Evolutionary conservation across 1,284 basidiomycete species (phyloP), one percentile per base, ranked within the genome.

Genomic region (Athelia sp.): DNA sequence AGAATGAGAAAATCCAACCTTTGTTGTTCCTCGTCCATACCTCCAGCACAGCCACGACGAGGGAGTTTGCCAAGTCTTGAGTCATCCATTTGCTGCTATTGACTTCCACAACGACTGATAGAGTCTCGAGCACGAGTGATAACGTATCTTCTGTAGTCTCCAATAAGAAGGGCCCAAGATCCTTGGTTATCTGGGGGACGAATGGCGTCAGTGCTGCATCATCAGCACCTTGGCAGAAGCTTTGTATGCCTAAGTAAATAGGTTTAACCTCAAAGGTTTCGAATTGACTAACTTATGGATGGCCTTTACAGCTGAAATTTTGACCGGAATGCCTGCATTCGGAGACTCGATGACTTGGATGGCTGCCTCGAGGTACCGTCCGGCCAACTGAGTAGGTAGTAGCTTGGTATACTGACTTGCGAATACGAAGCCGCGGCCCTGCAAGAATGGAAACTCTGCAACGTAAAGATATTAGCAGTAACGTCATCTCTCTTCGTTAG

Each of bases 381-480:
- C 79, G 2, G 87, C 84, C 38, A 93, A 73, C 48, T 83, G 74
- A 1, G 75, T 57, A 0, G 92, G 87, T 8, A 98, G 73, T 3
- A 86, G 67, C 51, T 82, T 81, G 1, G 91, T 81, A 60, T 85
- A 98, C 63, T 95, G 89, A 59, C 91, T 93, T 0, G 93, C 93
- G 60, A 98, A 96, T 35, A 98, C 91, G 54, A 98, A 97, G 2
- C 86, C 90, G 50, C 96, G 79, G 9, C 96, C 97, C 68, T 97
- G 94, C 44, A 99, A 69, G 77, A 98, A 98, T 0, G 93, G 90
- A 47, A 76, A 79, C 14, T 90, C 93, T 92, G 53, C 8, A 22
- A 26, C 17, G 40, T 48, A 50, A 22, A n/a, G 53, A 50, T 32
- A 22, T 29, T 29, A 29, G 26, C 46, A 24, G 40, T 4, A 15